Conservation (phyloP, 306 rosid species). For the Lagenaria siceraria region DNA sequence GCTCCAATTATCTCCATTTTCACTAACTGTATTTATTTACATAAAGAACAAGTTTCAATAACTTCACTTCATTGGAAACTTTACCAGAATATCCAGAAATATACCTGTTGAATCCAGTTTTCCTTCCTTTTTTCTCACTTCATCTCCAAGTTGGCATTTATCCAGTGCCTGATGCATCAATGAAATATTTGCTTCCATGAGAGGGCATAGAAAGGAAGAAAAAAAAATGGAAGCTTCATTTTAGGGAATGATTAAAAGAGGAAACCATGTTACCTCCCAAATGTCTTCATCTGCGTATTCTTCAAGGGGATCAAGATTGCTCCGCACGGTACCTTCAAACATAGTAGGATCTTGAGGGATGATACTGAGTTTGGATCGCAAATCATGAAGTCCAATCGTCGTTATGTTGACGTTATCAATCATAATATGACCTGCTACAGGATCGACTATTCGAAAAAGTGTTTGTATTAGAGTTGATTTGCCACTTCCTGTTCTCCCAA, state of each 20-base stretch:
- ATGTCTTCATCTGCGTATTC: conserved; percentile 72
- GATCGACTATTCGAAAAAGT: conserved; percentile 61
- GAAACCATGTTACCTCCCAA: conserved; percentile 57
- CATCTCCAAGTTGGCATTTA: conserved; percentile 85
- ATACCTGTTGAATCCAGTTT: conserved; percentile 70
- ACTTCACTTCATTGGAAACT: background rate
- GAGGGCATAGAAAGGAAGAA: background rate
- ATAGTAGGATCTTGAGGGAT: conserved; percentile 96
- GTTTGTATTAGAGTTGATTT: conserved; percentile 74
- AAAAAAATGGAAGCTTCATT: background rate
- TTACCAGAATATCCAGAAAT: background rate
- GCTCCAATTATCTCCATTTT: conserved; percentile 95
- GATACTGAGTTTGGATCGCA: conserved; percentile 65
- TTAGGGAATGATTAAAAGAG: background rate
- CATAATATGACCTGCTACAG: conserved; percentile 38
- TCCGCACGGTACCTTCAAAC: conserved; percentile 90
- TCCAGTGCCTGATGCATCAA: conserved; percentile 47
- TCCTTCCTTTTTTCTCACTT: conserved; percentile 70
- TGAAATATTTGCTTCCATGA: background rate
- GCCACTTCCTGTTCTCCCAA: conserved; percentile 88
- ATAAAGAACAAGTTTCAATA: background rate
- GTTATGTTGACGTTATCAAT: conserved; percentile 54
- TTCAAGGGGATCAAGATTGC: conserved; percentile 67
- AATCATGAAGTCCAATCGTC: conserved; percentile 64
- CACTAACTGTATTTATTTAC: conserved; percentile 32